A percentile compares a stretch with the other conserved stretches of the same genome.
phyloP scores from a whole-genome alignment of 83 land plant genomes.

The Diphasiastrum complanatum region DNA sequence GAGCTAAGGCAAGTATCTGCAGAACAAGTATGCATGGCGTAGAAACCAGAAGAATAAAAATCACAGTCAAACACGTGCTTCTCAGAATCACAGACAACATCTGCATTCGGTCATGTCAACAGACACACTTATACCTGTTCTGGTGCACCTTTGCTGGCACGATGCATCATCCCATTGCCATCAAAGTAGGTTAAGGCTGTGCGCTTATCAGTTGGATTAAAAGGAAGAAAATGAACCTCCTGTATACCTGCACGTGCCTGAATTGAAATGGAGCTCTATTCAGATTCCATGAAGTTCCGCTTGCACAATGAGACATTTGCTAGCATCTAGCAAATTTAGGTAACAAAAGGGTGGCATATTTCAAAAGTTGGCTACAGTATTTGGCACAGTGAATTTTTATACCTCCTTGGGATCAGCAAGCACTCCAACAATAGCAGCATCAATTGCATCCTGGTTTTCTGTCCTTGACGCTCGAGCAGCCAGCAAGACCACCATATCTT shows the following conservation, averaged over 20 bases:
- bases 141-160: slow-evolving; percentile 85
- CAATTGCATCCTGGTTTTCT: slow-evolving; percentile 64
- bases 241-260: slow-evolving; percentile 74
- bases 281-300: too few relatives aligned
- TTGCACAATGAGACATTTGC: background rate
- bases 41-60: background rate
- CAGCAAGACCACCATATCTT: slow-evolving; percentile 32
- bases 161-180: slow-evolving; percentile 53
- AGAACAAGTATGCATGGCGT: background rate
- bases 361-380: too few relatives aligned
- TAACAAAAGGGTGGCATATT: too few relatives aligned
- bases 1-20: slow-evolving; percentile 22
- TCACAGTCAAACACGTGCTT: background rate
- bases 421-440: slow-evolving; percentile 47
- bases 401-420: slow-evolving; percentile 56
- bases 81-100: background rate
- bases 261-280: background rate
- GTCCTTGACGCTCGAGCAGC: slow-evolving; percentile 57
- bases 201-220: slow-evolving; percentile 86
- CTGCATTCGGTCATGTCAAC: background rate
- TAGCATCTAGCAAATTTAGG: background rate
- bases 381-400: too few relatives aligned
- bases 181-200: slow-evolving; percentile 86
- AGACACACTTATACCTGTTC: slow-evolving; percentile 46
- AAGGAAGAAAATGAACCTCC: slow-evolving; percentile 76